Evolutionary conservation across 2,329 filamentous ascomycete species (phyloP), one percentile per base, ranked within the genome.

Genomic region (Aureobasidium sp.): DNA sequence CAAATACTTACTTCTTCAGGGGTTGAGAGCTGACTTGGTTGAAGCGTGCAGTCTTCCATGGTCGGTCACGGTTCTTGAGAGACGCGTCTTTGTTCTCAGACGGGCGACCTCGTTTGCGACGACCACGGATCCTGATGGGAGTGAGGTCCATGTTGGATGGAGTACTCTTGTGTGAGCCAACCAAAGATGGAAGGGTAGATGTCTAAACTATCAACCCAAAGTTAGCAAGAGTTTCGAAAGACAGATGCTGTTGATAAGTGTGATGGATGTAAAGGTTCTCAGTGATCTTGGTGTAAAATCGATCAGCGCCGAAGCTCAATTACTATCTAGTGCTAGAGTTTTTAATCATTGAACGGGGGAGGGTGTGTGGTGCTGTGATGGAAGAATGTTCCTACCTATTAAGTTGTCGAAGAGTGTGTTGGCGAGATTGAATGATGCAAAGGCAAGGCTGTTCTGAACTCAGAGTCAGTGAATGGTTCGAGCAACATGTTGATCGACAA

Each of bases 321-420:
- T 74, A 73, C 71, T 72, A 71, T 87, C 85, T 87, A 87, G 81
- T 80, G 80, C 77, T 70, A 60, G 55, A 72, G 71, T 71, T 80
- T 86, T 73, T 87, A 86, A 87, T 88, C 85, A 85, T 85, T 70
- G 84, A 81, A 39, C 41, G 61, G 27, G 56, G 31, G n/a, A 12
- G 17, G 36, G 12, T 37, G 48, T 45, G 25, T 22, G n/a, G 59
- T 48, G 49, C 14, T 52, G 17, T 41, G 57, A 49, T 55, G 51
- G n/a, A 51, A 34, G 27, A 22, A 5, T 41, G 57, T 34, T 47
- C 57, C 57, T 60, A 60, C 57, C 57, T 60, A 1, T 41, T 49
- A 36, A 3, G 15, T 14, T 27, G 31, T 29, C 22, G 42, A 12
- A n/a, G 17, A 15, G 5, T 31, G 15, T 20, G 15, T 4, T n/a